These are phyloP conservation scores for Podaxis rugospora DNA, from an alignment of 768 basidiomycete genomes.

Conservation along the genomic window DNA sequence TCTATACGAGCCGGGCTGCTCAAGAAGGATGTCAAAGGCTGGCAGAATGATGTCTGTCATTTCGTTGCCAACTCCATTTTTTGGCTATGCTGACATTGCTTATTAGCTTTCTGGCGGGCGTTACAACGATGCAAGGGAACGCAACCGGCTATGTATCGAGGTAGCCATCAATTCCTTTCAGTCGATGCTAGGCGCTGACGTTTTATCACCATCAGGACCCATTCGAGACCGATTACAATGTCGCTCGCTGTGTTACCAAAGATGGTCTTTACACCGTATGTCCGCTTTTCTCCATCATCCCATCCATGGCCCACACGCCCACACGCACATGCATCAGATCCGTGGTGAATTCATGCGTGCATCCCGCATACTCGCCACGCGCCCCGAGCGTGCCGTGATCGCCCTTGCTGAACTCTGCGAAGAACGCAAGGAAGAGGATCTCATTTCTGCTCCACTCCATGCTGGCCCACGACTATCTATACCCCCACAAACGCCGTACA, in stretches of 20 bases:
- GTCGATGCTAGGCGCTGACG: neutral
- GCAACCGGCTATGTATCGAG: conserved; percentile 96
- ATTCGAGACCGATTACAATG: conserved; percentile 95
- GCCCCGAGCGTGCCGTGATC: conserved; percentile 76
- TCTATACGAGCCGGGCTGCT: conserved; percentile 87
- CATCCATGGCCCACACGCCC: neutral
- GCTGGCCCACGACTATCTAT: conserved; percentile 29
- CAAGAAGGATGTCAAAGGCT: conserved; percentile 90
- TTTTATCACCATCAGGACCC: conserved; percentile 62
- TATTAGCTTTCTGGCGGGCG: conserved; percentile 45
- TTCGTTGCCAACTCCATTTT: neutral
- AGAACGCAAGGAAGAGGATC: conserved; percentile 72
- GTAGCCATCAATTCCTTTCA: conserved; percentile 34
- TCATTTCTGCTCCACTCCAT: conserved; percentile 45
- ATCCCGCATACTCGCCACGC: conserved; percentile 72
- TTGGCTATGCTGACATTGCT: neutral
- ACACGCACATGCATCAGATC: conserved; percentile 55
- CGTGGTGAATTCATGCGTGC: conserved; percentile 99
- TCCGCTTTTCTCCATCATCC: conserved; percentile 2
- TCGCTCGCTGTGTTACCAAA: conserved; percentile 92
- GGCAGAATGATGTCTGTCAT: conserved; percentile 81
- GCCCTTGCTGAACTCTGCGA: conserved; percentile 90
- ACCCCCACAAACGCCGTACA: conserved; percentile 70
- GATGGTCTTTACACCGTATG: conserved; percentile 92
- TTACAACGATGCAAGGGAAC: conserved; percentile 73